Percentiles rank a stretch among this genome's conserved stretches.
Conservation (phyloP, 768 basidiomycete species). For the Hygrophoropsis aurantiaca region DNA sequence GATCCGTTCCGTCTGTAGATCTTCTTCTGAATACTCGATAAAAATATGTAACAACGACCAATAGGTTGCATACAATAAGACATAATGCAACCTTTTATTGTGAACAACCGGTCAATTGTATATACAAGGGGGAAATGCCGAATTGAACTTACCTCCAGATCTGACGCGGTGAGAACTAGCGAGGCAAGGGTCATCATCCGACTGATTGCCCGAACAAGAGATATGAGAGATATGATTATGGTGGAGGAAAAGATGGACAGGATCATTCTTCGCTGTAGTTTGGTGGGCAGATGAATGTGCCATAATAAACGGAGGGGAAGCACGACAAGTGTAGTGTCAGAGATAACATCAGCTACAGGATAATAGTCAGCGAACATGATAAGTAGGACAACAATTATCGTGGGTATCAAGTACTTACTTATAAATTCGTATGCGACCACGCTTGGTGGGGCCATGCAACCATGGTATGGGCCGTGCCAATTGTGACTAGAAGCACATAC, state of each 20-base stretch:
- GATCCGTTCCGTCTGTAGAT: too few relatives aligned
- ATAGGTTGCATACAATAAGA: constrained; percentile 20
- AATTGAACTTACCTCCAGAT: too few relatives aligned
- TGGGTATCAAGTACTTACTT: not conserved
- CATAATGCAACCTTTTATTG: constrained; percentile 15
- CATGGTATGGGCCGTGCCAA: not conserved
- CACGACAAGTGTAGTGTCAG: constrained; percentile 5
- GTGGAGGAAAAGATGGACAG: constrained; percentile 7
- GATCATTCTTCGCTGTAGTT: constrained; percentile 13
- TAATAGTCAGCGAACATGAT: not conserved
- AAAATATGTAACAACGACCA: constrained; percentile 23
- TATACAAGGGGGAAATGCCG: too few relatives aligned
- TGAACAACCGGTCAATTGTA: too few relatives aligned
- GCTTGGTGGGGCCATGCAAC: not conserved
- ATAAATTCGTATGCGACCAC: not conserved
- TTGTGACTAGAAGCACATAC: not conserved
- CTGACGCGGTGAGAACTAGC: too few relatives aligned
- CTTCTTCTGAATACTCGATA: constrained; percentile 13
- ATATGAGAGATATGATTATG: constrained; percentile 10
- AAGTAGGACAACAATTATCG: not conserved
- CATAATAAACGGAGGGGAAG: constrained; percentile 11
- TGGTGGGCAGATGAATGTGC: constrained; percentile 11
- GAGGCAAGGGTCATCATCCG: not conserved
- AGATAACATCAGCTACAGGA: not conserved
- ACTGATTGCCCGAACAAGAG: constrained; percentile 4